Base-by-base conservation (phyloP, 2,329 filamentous ascomycete genomes). In the Pleomassaria siparia region DNA sequence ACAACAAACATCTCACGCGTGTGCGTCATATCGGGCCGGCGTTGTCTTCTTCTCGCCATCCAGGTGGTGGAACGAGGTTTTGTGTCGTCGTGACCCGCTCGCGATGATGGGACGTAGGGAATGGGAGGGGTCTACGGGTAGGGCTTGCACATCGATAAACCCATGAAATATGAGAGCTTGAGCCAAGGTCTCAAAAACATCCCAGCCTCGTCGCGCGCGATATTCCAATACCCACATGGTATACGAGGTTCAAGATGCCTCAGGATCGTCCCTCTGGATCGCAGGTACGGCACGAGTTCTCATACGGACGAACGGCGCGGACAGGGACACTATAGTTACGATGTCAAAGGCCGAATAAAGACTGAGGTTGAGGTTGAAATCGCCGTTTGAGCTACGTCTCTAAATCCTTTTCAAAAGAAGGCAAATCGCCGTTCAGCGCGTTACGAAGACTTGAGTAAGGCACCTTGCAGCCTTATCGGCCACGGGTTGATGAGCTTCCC, bases 321-420 rank as follows among this genome's bases (percentile, higher is more conserved):
- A n/a, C n/a, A n/a, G n/a, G n/a, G n/a, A n/a, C n/a, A n/a, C n/a
- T n/a, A n/a, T 32, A n/a, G n/a, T 15, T 32, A n/a, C 29, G 29
- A 32, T 32, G 29, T n/a, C 9, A n/a, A n/a, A n/a, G n/a, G 9
- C 15, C 15, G 37, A 8, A 8, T 18, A 12, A 35, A 18, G 11
- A 15, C 12, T 6, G 35, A 37, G 35, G 35, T 20, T 37, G 24
- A 29, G 39, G 22, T 11, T 26, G 39, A 37, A 37, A 22, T 37
- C 35, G 35, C 18, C 18, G 40, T 48, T 44, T 47, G 44, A 48
- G 30, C 25, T 40, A 28, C 32, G 42, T 43, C 16, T 32, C 28
- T 41, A 30, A 18, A 28, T 37, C 26, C n/a, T 36, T 51, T 51
- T 45, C 48, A 40, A 45, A 51, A 48, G 42, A 9, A 12, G 12